Evolutionary conservation across 73 alveolate genomes (phyloP).

Genomic region (Paramecium caudatum): DNA sequence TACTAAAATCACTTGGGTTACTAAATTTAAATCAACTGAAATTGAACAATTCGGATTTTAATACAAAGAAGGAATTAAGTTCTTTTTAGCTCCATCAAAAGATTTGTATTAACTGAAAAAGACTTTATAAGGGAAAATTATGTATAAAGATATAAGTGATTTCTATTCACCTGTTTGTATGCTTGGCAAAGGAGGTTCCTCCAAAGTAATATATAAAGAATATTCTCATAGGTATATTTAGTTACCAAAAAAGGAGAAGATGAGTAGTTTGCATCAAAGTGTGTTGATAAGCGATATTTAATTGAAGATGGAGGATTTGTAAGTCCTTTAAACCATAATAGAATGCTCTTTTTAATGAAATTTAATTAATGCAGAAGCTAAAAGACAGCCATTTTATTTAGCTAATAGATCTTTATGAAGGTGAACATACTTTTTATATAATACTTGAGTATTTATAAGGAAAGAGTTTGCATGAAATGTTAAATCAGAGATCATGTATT

Average conservation of each 20-base stretch:
- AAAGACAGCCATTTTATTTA: slow-evolving; percentile 12
- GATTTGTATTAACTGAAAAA: slow-evolving; percentile 40
- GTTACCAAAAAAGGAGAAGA: slow-evolving; percentile 1
- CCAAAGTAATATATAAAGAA: background rate
- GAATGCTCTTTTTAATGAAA: slow-evolving; percentile 57
- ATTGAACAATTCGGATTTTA: slow-evolving; percentile 30
- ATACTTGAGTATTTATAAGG: slow-evolving; percentile 58
- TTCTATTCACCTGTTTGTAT: slow-evolving; percentile 46
- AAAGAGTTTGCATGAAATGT: slow-evolving; percentile 44
- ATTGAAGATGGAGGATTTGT: slow-evolving; percentile 66
- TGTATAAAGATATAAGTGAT: slow-evolving; percentile 32
- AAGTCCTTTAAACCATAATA: background rate
- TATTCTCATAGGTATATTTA: background rate
- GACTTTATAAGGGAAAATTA: background rate
- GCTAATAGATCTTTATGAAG: slow-evolving; percentile 22
- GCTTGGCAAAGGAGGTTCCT: slow-evolving; percentile 65
- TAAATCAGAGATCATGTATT: slow-evolving; percentile 29
- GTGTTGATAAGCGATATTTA: slow-evolving; percentile 33
- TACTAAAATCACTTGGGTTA: background rate
- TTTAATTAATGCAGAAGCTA: background rate
- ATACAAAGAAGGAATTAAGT: slow-evolving; percentile 26
- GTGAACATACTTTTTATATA: slow-evolving; percentile 48
- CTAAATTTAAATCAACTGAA: background rate
- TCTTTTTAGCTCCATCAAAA: slow-evolving; percentile 3
- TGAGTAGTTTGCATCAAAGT: slow-evolving; percentile 33